Evolutionary conservation across 345 rosid genomes (phyloP).

Genomic region (Geranium brycei): DNA sequence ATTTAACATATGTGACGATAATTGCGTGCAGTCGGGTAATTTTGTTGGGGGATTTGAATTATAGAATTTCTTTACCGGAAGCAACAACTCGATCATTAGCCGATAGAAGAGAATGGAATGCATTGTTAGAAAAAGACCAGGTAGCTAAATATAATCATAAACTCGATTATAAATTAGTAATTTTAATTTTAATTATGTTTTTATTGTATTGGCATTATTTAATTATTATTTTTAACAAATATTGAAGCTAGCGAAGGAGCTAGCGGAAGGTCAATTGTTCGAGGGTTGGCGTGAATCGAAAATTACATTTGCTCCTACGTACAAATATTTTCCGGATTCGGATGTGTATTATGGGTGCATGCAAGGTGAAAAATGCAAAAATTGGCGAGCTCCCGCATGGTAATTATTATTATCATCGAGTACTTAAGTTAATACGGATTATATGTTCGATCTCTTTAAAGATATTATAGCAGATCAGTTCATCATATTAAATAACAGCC

Average conservation of each 20-base stretch:
- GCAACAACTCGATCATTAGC: constrained; percentile 41
- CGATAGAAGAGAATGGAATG: constrained; percentile 42
- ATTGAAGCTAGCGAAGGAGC: constrained; percentile 48
- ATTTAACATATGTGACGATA: too few relatives aligned
- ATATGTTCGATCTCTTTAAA: too few relatives aligned
- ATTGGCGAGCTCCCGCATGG: constrained; percentile 75
- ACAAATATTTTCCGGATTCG: constrained; percentile 57
- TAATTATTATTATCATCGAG: neutral
- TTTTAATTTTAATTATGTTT: too few relatives aligned
- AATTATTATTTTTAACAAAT: neutral
- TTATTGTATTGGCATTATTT: neutral
- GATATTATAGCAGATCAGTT: too few relatives aligned
- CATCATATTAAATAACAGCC: too few relatives aligned
- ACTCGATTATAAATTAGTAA: too few relatives aligned
- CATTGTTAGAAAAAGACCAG: constrained; percentile 57
- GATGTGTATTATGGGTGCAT: constrained; percentile 48
- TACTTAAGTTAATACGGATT: too few relatives aligned
- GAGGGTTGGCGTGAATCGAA: constrained; percentile 59
- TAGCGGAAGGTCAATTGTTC: constrained; percentile 38
- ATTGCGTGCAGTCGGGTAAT: constrained; percentile 40
- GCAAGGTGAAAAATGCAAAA: constrained; percentile 36
- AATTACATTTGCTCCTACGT: constrained; percentile 61
- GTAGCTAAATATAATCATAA: constrained; percentile 15
- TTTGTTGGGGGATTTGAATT: constrained; percentile 71
- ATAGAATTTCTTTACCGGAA: constrained; percentile 62